A percentile compares a stretch with the other conserved stretches of the same genome.
phyloP scores from a whole-genome alignment of 2,329 filamentous ascomycete genomes.

The Arthrobotrys pseudoclavata region DNA sequence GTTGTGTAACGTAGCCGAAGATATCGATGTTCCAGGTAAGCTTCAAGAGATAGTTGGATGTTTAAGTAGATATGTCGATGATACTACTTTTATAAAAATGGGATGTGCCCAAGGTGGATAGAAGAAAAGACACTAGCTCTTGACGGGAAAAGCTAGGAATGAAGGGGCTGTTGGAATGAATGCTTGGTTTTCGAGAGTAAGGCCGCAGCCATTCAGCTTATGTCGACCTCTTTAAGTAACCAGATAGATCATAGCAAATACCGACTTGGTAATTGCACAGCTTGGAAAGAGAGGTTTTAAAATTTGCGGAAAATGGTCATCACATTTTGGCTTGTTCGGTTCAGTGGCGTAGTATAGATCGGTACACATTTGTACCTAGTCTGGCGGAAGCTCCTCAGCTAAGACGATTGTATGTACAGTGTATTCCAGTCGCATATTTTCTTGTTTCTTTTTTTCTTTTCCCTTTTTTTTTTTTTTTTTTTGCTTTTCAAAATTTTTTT shows the following conservation, averaged over 20 bases:
- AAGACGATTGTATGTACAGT: not conserved
- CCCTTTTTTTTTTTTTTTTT: constrained; percentile 1
- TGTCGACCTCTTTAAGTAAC: constrained; percentile 29
- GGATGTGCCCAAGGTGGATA: not conserved
- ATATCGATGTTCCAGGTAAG: constrained; percentile 2
- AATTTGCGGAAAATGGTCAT: constrained; percentile 26
- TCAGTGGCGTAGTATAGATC: not conserved
- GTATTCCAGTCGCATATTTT: not conserved
- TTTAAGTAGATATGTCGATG: constrained; percentile 6
- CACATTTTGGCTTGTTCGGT: constrained; percentile 29
- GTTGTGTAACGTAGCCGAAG: constrained; percentile 10
- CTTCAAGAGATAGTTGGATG: not conserved
- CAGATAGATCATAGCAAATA: not conserved
- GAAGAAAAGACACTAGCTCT: constrained; percentile 1
- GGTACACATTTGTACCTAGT: constrained; percentile 28
- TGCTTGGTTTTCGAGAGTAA: constrained; percentile 30
- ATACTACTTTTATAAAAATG: constrained; percentile 25
- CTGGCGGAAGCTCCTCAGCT: constrained; percentile 3
- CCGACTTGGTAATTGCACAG: not conserved
- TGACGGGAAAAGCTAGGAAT: constrained; percentile 23
- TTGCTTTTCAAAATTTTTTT: not conserved
- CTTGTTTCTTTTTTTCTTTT: not conserved
- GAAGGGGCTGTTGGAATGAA: constrained; percentile 31
- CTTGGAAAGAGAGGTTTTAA: constrained; percentile 10
- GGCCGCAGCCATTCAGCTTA: constrained; percentile 20